A percentile compares a stretch with the other conserved stretches of the same genome.
Evolutionary conservation across 2,329 filamentous ascomycete genomes (phyloP).

Genomic region (Fusarium sp.): DNA sequence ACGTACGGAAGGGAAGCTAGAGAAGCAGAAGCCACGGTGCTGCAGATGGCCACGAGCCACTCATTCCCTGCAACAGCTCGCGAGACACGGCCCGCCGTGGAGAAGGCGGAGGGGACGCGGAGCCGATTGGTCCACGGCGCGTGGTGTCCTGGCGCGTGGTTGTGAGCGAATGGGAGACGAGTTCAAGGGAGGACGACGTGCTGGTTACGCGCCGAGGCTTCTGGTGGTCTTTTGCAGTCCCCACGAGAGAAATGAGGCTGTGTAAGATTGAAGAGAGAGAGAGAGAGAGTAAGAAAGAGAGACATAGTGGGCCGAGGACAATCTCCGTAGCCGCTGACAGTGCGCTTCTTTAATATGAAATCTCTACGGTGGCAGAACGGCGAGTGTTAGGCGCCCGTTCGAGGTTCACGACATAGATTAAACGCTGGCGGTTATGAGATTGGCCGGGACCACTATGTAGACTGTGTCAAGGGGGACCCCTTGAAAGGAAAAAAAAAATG

Average conservation of each 20-base stretch:
- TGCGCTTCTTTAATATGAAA: slow-evolving; percentile 25
- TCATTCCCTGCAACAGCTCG: slow-evolving; percentile 11
- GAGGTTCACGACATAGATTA: slow-evolving; percentile 15
- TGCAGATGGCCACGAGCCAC: slow-evolving; percentile 26
- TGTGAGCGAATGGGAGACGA: slow-evolving; percentile 33
- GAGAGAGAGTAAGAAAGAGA: background rate
- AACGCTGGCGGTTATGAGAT: slow-evolving; percentile 34
- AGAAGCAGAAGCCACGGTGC: slow-evolving; percentile 11
- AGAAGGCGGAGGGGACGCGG: slow-evolving; percentile 17
- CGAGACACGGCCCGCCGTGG: slow-evolving; percentile 12
- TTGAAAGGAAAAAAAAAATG: background rate
- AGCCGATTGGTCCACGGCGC: slow-evolving; percentile 28
- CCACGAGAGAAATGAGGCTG: slow-evolving; percentile 19
- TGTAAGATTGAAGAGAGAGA: slow-evolving; percentile 11
- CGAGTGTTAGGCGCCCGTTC: slow-evolving; percentile 34
- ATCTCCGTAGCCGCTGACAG: slow-evolving; percentile 41
- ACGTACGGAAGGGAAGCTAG: background rate
- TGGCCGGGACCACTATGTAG: slow-evolving; percentile 28
- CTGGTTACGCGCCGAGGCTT: slow-evolving; percentile 2
- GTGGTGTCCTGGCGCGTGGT: slow-evolving; percentile 37
- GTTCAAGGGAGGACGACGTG: slow-evolving; percentile 2
- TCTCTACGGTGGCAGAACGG: background rate
- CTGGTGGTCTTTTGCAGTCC: background rate
- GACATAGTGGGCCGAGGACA: slow-evolving; percentile 32
- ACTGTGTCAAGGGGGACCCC: slow-evolving; percentile 9